Percentiles rank a stretch among this genome's conserved stretches.
Conservation (phyloP, 345 rosid species). For the Triadica sebifera region DNA sequence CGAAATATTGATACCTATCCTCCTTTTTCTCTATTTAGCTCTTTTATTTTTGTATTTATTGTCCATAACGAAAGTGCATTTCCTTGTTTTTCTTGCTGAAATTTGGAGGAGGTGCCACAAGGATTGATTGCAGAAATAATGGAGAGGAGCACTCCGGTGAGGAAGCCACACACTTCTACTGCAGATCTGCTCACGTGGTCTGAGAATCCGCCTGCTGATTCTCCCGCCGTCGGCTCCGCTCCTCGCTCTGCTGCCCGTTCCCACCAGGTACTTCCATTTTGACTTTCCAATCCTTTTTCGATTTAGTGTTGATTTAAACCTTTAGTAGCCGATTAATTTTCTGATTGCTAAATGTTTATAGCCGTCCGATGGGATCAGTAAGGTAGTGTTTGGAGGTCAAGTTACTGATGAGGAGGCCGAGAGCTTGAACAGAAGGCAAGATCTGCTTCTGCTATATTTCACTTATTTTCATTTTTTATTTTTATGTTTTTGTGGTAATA, state of each 20-base stretch:
- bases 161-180: conserved; percentile 81
- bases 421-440: conserved; percentile 78
- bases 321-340: conserved; percentile 11
- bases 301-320: neutral
- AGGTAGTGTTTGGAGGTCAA: conserved; percentile 97
- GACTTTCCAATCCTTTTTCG: neutral
- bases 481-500: neutral
- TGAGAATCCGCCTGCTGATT: conserved; percentile 54
- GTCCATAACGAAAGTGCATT: neutral
- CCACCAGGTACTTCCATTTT: conserved; percentile 49
- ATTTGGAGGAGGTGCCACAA: neutral
- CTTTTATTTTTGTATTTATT: neutral
- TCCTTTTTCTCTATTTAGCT: neutral
- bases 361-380: conserved; percentile 97
- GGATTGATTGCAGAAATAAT: conserved; percentile 22
- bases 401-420: conserved; percentile 90
- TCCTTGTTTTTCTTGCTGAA: neutral
- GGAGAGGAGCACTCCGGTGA: conserved; percentile 78
- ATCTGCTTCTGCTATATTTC: conserved; percentile 30
- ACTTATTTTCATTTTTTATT: neutral
- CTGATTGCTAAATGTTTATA: conserved; percentile 21
- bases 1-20: neutral
- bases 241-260: conserved; percentile 63
- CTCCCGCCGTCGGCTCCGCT: conserved; percentile 42
- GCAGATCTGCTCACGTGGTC: conserved; percentile 93